Conservation (phyloP, 805 yeast genomes). For the Lachancea sp. region DNA sequence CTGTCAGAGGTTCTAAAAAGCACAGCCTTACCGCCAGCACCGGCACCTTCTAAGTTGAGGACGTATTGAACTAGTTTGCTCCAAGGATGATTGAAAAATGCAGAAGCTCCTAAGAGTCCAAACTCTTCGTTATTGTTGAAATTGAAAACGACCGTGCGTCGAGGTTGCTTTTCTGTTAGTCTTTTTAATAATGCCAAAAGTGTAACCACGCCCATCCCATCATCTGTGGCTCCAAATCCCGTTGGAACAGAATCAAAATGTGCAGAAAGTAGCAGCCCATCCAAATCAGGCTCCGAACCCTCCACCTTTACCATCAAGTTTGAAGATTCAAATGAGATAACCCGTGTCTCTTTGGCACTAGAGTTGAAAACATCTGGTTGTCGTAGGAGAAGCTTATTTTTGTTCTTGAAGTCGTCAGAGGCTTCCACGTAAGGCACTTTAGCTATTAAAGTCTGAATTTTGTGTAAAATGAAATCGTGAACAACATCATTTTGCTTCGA, state of each 20-base stretch:
- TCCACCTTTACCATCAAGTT: constrained; percentile 71
- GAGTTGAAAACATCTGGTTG: constrained; percentile 45
- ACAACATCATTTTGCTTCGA: constrained; percentile 72
- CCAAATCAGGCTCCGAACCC: constrained; percentile 52
- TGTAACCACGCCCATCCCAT: constrained; percentile 83
- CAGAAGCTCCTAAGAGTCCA: constrained; percentile 75
- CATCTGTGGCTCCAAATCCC: constrained; percentile 84
- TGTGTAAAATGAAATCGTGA: constrained; percentile 51
- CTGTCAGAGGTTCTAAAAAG: constrained; percentile 79
- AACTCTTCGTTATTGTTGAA: constrained; percentile 89
- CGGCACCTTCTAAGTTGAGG: constrained; percentile 86
- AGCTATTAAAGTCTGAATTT: neutral
- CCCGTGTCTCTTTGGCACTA: constrained; percentile 37
- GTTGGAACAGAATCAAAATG: constrained; percentile 90
- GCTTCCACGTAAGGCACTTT: constrained; percentile 23
- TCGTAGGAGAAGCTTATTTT: constrained; percentile 42
- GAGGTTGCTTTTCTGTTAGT: constrained; percentile 46
- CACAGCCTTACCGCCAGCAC: constrained; percentile 81
- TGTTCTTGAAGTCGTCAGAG: constrained; percentile 35
- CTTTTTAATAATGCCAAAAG: constrained; percentile 62
- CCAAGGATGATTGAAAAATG: constrained; percentile 73
- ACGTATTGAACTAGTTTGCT: constrained; percentile 52
- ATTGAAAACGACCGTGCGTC: constrained; percentile 69
- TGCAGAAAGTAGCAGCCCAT: constrained; percentile 71
- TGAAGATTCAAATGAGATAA: constrained; percentile 75